Base-by-base conservation (phyloP, 805 yeast genomes). In the Wickerhamiella brachini region DNA sequence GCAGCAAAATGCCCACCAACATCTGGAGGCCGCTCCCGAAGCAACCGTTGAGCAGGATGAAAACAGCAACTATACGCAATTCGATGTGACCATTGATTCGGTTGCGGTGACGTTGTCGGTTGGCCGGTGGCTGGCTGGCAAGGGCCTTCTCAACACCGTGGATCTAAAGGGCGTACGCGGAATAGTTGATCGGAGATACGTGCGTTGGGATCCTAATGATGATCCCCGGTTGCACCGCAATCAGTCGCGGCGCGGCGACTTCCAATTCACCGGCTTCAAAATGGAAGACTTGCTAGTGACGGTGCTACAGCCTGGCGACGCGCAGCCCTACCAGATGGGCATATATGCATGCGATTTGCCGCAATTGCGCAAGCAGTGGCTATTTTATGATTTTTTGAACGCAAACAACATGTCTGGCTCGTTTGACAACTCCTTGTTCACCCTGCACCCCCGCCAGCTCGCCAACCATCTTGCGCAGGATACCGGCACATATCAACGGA, bases 41-140 rank as follows among this genome's bases (percentile, higher is more conserved):
- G 51, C 48, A 2, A 34, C 31, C 13, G 62, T 60, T 24, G 72
- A 67, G 15, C 74, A 68, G 24, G 68, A 68, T 20, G 95, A 69
- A 37, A 95, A 88, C 63, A 97, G 97, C 1, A 93, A 93, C 66
- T 93, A 89, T 66, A 90, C 98, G 0, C 98, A 93, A 64, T 93
- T 83, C 64, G 98, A 93, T 65, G 65, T 93, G 41, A 85, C 95
- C 0, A 83, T 93, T 15, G 95, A 90, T 53, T 84, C 83, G 57
- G 81, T 89, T 12, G 81, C 82, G 49, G 77, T 93, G 0, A 80
- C 95, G 1, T 68, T 93, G 17, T 84, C 94, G 12, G 78, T 93
- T 57, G 72, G 77, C 49, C 86, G 87, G 60, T 93, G 97, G 94
- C 69, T 93, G 49, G 82, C 85, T 58, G 97, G 97, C 0, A 75